These are phyloP conservation scores for Acrasis kona DNA, from an alignment of 78 protist genomes.

Conservation along the genomic window DNA sequence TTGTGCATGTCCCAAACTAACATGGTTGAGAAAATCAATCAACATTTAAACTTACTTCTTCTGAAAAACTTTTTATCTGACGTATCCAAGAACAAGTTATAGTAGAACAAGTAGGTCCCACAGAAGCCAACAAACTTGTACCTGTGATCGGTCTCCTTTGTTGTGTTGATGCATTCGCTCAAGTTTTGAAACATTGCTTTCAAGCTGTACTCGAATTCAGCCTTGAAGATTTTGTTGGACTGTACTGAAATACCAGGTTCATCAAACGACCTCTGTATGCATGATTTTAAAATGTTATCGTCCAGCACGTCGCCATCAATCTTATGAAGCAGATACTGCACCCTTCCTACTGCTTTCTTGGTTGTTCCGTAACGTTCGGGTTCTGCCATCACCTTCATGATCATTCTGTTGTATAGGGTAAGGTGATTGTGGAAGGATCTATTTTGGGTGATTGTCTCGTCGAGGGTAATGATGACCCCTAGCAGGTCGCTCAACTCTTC, in stretches of 20 bases:
- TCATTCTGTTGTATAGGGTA: conserved; percentile 14
- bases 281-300: neutral
- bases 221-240: neutral
- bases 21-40: neutral
- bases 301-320: conserved; percentile 17
- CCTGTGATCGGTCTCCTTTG: neutral
- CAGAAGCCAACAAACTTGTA: conserved; percentile 2
- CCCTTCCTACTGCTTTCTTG: neutral
- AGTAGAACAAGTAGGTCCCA: neutral
- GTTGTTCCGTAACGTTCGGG: conserved; percentile 13
- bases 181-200: neutral
- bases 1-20: neutral
- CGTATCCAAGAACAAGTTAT: conserved; percentile 2
- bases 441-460: conserved; percentile 1
- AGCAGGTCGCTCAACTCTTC: neutral
- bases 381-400: conserved; percentile 6
- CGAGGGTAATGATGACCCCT: conserved; percentile 11
- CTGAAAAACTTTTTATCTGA: neutral
- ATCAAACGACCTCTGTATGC: neutral
- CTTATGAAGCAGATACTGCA: conserved; percentile 6
- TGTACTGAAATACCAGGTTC: neutral
- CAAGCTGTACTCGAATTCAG: conserved; percentile 8
- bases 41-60: neutral
- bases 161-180: neutral
- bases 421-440: neutral